phyloP scores from a whole-genome alignment of 257 asterid genomes.

The Solanum virginianum region DNA sequence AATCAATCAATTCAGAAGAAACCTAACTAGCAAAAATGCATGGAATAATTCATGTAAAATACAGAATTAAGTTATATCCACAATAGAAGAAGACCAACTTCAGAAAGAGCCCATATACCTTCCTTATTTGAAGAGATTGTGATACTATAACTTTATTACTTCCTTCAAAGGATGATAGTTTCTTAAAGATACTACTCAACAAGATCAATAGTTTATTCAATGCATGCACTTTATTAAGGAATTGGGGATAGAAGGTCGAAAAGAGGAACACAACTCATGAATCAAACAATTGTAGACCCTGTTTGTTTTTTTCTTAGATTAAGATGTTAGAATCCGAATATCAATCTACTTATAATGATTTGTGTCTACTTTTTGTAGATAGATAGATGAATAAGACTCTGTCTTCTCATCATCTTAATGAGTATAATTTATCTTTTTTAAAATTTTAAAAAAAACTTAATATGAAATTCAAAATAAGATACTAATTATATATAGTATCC shows the following conservation, averaged over 20 bases:
- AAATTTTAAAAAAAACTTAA: background rate
- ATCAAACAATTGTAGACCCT: background rate
- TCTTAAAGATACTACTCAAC: background rate
- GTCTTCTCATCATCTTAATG: background rate
- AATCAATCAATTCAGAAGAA: background rate
- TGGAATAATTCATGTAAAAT: background rate
- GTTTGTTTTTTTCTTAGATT: background rate
- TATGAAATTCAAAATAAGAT: background rate
- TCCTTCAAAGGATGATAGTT: background rate
- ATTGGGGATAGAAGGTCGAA: background rate
- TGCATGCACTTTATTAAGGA: background rate
- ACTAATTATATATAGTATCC: background rate
- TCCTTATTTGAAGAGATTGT: background rate
- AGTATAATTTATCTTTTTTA: background rate
- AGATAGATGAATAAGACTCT: background rate
- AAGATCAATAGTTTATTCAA: background rate
- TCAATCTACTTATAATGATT: background rate
- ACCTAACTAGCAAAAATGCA: background rate
- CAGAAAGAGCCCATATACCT: background rate
- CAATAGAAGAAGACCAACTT: background rate
- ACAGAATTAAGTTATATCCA: background rate
- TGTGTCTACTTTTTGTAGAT: background rate
- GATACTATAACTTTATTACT: background rate
- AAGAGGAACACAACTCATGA: background rate
- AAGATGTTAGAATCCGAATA: background rate